phyloP scores from a whole-genome alignment of 2,329 filamentous ascomycete genomes.

The Fusarium sp. region DNA sequence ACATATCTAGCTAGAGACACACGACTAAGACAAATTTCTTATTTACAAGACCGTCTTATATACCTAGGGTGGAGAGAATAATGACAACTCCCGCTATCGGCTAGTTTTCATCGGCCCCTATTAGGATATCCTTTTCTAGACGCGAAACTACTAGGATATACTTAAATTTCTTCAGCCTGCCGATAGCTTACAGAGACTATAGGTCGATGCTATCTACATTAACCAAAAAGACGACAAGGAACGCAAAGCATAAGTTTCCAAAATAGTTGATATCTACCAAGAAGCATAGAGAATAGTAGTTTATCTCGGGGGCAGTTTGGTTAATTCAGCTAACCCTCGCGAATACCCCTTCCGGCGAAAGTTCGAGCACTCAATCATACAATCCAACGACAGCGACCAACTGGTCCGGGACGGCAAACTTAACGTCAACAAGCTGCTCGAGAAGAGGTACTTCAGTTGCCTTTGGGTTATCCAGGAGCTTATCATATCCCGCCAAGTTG shows the following conservation, averaged over 20 bases:
- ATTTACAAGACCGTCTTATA: not conserved
- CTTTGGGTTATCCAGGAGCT: not conserved
- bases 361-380: not conserved
- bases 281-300: not conserved
- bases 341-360: not conserved
- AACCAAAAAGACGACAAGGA: not conserved
- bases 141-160: not conserved
- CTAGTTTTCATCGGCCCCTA: not conserved
- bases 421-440: not conserved
- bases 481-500: not conserved
- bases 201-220: not conserved
- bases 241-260: not conserved
- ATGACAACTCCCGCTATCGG: not conserved
- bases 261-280: not conserved
- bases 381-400: not conserved
- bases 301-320: not conserved
- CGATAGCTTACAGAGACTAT: not conserved
- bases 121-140: not conserved
- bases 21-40: not conserved
- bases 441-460: not conserved
- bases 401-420: not conserved
- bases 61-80: not conserved
- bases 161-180: not conserved
- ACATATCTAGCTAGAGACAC: not conserved
- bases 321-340: not conserved